Percentiles rank a stretch among this genome's conserved stretches.
Conservation (phyloP, 208 protist species). For the Trypanosoma theileri region DNA sequence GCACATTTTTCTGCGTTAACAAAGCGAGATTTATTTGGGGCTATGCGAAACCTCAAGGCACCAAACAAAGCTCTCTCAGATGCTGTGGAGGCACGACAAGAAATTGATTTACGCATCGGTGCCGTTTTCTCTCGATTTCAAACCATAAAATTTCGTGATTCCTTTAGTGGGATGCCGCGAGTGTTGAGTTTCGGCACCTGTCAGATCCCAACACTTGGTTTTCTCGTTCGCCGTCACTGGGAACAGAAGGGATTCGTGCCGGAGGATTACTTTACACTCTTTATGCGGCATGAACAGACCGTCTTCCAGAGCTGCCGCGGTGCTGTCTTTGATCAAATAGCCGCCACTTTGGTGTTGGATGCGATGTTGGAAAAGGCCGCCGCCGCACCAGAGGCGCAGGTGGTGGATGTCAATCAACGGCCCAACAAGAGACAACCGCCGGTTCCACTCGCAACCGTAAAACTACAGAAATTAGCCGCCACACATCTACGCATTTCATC, state of each 20-base stretch:
- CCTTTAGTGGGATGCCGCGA: constrained; percentile 64
- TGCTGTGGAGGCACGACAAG: constrained; percentile 94
- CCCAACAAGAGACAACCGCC: constrained; percentile 77
- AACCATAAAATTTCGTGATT: constrained; percentile 75
- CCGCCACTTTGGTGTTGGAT: constrained; percentile 67
- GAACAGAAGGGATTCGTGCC: constrained; percentile 82
- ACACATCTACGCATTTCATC: constrained; percentile 92
- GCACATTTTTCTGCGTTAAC: constrained; percentile 94
- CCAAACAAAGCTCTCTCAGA: constrained; percentile 90
- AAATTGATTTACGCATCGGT: constrained; percentile 96
- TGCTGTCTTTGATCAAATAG: constrained; percentile 70
- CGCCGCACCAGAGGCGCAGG: constrained; percentile 38
- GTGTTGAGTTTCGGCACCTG: constrained; percentile 95
- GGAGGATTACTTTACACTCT: constrained; percentile 73
- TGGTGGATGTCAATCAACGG: constrained; percentile 77
- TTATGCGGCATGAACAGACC: constrained; percentile 54
- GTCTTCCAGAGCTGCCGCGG: constrained; percentile 67
- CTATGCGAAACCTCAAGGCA: constrained; percentile 74
- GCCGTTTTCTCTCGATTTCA: constrained; percentile 95
- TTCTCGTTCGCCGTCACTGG: constrained; percentile 90
- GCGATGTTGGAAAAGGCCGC: constrained; percentile 60
- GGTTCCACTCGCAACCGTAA: constrained; percentile 97
- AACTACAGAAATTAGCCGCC: constrained; percentile 95
- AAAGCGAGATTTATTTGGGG: constrained; percentile 72
- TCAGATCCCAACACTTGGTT: constrained; percentile 95